Conservation (phyloP, 805 yeast species). For the Candida anglica region DNA sequence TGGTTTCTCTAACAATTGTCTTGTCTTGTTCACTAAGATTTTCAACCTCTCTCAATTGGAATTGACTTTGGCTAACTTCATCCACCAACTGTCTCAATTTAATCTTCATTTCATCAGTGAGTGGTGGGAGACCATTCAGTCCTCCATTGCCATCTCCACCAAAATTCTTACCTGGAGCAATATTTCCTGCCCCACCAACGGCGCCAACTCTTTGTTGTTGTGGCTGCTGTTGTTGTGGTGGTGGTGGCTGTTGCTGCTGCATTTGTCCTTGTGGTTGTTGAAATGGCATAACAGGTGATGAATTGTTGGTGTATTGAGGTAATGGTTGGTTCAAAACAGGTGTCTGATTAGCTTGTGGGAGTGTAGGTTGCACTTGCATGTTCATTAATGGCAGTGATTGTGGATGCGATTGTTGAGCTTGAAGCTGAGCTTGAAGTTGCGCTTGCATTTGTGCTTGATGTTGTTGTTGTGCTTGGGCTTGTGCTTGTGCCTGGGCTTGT, state of each 20-base stretch:
- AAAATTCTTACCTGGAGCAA: constrained; percentile 2
- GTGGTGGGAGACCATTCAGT: constrained; percentile 23
- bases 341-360: background rate
- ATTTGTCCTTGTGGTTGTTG: no score
- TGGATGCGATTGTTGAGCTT: no score
- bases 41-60: constrained; percentile 65
- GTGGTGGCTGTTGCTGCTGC: constrained; percentile 11
- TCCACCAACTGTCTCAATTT: constrained; percentile 60
- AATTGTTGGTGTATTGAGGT: no score
- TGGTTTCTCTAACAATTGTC: constrained; percentile 50
- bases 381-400: no score
- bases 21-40: constrained; percentile 62
- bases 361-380: constrained; percentile 1
- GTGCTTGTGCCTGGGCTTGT: no score
- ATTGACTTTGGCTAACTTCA: constrained; percentile 65
- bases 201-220: constrained; percentile 4
- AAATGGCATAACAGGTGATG: no score
- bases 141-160: background rate
- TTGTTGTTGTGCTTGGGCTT: constrained; percentile 12
- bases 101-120: constrained; percentile 59
- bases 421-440: constrained; percentile 12
- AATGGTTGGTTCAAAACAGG: no score
- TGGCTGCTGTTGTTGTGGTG: constrained; percentile 12
- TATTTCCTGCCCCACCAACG: constrained; percentile 3
- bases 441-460: constrained; percentile 12